Evolutionary conservation across 495 filamentous ascomycete species (phyloP).

Genomic region (Elasticomyces elasticus): DNA sequence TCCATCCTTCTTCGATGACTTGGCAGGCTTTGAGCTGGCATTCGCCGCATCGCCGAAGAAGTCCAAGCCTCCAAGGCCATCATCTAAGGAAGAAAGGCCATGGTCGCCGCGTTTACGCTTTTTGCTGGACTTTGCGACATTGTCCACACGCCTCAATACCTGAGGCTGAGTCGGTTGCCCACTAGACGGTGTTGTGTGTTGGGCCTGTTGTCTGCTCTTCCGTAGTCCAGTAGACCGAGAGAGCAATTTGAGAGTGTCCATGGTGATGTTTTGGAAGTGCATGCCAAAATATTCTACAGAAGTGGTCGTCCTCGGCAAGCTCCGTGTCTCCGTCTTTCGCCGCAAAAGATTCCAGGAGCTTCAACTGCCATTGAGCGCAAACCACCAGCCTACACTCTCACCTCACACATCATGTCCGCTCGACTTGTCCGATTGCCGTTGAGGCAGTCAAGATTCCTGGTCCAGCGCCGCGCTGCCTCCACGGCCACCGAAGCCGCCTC

Average conservation of each 20-base stretch:
- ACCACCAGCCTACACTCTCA: background rate
- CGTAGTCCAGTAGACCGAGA: slow-evolving; percentile 49
- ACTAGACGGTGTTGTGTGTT: slow-evolving; percentile 37
- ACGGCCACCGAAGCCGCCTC: slow-evolving; percentile 56
- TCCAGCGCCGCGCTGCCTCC: slow-evolving; percentile 27
- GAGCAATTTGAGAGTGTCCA: slow-evolving; percentile 60
- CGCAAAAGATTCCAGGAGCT: slow-evolving; percentile 10
- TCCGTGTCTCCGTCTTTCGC: no score
- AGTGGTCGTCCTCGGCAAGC: no score
- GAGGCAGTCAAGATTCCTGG: slow-evolving; percentile 10
- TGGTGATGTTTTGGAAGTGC: slow-evolving; percentile 14
- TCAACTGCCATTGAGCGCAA: slow-evolving; percentile 8
- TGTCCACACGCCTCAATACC: slow-evolving; percentile 34
- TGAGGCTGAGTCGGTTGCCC: slow-evolving; percentile 45
- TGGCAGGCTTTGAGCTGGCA: background rate
- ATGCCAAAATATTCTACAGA: background rate
- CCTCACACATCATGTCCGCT: slow-evolving; percentile 12
- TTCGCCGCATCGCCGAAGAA: slow-evolving; percentile 25
- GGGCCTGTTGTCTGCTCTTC: slow-evolving; percentile 27
- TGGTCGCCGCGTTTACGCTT: slow-evolving; percentile 28
- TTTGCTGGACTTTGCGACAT: background rate
- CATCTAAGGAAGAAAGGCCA: background rate
- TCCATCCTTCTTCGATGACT: background rate
- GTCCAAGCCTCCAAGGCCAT: slow-evolving; percentile 24
- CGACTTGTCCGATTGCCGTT: slow-evolving; percentile 10